phyloP scores from a whole-genome alignment of 345 rosid species.

The Nasturtium officinale region DNA sequence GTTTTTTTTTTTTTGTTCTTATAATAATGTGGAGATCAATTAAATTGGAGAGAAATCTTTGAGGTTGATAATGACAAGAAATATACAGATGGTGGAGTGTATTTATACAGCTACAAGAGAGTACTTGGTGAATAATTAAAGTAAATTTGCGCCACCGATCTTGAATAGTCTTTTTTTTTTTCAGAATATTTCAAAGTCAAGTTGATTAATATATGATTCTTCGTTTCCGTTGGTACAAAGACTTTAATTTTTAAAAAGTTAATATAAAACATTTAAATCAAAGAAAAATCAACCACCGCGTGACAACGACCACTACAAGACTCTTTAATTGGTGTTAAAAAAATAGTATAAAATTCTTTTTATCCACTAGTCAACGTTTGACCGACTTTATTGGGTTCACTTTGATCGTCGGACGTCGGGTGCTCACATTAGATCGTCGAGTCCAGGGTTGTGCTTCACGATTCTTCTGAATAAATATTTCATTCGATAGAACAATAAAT shows the following conservation, averaged over 20 bases:
- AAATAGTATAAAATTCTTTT: not conserved
- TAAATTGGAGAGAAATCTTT: constrained; percentile 12
- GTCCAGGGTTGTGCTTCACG: not conserved
- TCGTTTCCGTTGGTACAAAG: constrained; percentile 24
- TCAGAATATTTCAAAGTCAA: constrained; percentile 10
- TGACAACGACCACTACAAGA: constrained; percentile 27
- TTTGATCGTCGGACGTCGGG: constrained; percentile 3
- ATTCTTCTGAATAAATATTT: not conserved
- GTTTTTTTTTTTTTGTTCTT: not conserved
- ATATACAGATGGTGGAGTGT: not conserved
- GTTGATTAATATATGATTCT: constrained; percentile 17
- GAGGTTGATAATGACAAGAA: constrained; percentile 29
- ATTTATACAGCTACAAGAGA: constrained; percentile 31
- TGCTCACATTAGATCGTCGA: not conserved
- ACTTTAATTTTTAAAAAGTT: not conserved
- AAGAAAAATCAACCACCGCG: constrained; percentile 29
- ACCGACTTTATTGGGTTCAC: constrained; percentile 21
- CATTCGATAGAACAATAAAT: not conserved
- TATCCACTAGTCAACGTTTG: constrained; percentile 39
- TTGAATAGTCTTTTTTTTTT: constrained; percentile 24
- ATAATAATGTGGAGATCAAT: not conserved
- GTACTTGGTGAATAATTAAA: constrained; percentile 10
- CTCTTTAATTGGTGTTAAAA: not conserved
- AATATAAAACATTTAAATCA: not conserved
- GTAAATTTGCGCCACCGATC: constrained; percentile 11